Evolutionary conservation across 306 rosid genomes (phyloP), one percentile per base, ranked within the genome.

Genomic region (Parietaria judaica): DNA sequence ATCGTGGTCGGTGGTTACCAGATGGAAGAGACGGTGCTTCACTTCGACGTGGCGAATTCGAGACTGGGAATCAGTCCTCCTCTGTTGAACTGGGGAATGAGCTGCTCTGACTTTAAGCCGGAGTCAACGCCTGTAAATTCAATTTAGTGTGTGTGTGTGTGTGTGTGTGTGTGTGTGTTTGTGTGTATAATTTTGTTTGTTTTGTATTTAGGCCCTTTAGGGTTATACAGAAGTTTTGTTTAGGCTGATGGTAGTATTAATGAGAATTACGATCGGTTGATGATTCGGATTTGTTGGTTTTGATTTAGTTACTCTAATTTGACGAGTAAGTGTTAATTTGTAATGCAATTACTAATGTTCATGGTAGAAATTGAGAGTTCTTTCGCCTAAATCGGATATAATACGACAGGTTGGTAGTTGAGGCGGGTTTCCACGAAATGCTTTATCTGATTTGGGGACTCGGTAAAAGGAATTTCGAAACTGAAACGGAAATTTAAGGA

Each of bases 1-100:
- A 67, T 90, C 61, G 87, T 81, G 13, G 60, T 90, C 11, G 97
- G 96, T 8, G 97, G 91, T 14, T 73, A 71, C 58, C 97, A 87
- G 44, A 35, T 87, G 73, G 96, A 90, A 60, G 89, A 85, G 48
- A 77, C 74, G 9, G 61, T 83, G 35, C 49, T 90, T 3, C 86
- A 87, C 38, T 70, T 87, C 70, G 96, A 90, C 71, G 54, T 81
- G 47, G 84, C 77, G 3, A 53, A 80, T 76, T 79, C 81, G 1
- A 74, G 77, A 94, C 51, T 90, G 10, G 95, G 97, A 36, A 83
- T 90, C 36, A 84, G 88, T 58, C 68, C 82, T 60, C 81, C 88
- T 3, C 74, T 79, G 58, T 60, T 78, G 57, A 64, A 55, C 58
- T 67, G 46, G 67, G 58, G 65, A 0, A 60, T 61, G 36, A 69